Conservation (phyloP, 2,329 filamentous ascomycete genomes). For the Ascochyta clinopodiicola region DNA sequence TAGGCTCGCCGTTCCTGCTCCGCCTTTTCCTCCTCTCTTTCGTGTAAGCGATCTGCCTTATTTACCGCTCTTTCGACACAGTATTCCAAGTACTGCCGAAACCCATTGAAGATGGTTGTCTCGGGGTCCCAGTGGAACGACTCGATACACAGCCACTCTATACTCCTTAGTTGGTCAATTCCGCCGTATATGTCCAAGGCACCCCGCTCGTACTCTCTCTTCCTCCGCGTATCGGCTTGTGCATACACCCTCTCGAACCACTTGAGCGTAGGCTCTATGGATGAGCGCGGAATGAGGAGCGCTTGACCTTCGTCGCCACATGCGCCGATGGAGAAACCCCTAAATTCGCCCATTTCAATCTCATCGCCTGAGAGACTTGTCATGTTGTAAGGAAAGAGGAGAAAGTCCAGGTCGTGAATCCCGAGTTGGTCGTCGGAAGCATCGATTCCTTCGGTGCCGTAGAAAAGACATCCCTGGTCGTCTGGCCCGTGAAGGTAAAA, state of each 20-base stretch:
- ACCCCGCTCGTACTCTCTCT: slow-evolving; percentile 1
- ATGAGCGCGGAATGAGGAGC: slow-evolving; percentile 8
- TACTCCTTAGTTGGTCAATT: slow-evolving; percentile 3
- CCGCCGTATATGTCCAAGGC: slow-evolving; percentile 7
- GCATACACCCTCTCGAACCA: slow-evolving; percentile 8
- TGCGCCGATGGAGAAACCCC: slow-evolving; percentile 5
- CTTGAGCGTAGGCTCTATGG: background rate
- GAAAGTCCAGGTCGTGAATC: background rate
- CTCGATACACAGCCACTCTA: slow-evolving; percentile 14
- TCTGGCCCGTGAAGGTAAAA: background rate
- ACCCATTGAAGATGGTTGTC: too few relatives aligned
- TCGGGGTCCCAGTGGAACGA: slow-evolving; percentile 6
- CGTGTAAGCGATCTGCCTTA: too few relatives aligned
- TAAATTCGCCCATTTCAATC: background rate
- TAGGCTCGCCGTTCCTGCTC: background rate
- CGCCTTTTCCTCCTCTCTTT: background rate
- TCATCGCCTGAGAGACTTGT: background rate
- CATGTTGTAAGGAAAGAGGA: background rate
- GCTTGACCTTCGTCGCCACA: slow-evolving; percentile 9
- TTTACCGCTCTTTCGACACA: too few relatives aligned
- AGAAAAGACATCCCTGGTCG: background rate
- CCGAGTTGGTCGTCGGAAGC: background rate
- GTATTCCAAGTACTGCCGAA: too few relatives aligned
- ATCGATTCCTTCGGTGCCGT: background rate
- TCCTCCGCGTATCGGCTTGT: background rate